Evolutionary conservation across 495 filamentous ascomycete species (phyloP), one percentile per base, ranked within the genome.

Genomic region (Hapsidospora chrysogenum): DNA sequence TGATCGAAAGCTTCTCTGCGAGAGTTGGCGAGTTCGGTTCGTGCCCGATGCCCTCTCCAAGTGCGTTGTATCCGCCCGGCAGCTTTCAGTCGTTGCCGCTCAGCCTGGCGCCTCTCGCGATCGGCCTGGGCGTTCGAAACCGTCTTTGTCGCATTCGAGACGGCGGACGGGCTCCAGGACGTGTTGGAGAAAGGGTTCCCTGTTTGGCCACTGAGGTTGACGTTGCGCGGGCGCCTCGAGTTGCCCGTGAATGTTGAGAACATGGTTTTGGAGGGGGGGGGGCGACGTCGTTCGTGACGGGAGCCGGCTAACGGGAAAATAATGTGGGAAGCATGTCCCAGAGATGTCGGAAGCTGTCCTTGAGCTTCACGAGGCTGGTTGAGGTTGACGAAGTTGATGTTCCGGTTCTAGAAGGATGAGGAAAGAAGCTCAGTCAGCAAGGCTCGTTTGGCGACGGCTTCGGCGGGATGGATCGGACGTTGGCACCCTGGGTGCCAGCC

Each of bases 191-290:
- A 83, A 18, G 81, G 76, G 55, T 89, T 83, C 37, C 55, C 62
- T 46, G 74, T 50, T 41, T 86, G 80, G 44, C 86, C 92, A 34
- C 83, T 87, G 39, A 97, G 77, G 54, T 97, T 93, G 43, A 97
- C 84, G 51, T 93, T 82, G 35, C 89, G 78, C 33, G 76, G 77
- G 37, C 78, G 79, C 44, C 85, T 75, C 45, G 85, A 78, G 60
- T 53, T 81, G 38, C 89, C 89, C 18, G 80, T 87, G 57, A 97
- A 97, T 26, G 76, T 79, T 37, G 76, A 75, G 55, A 87, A 92
- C 87, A 96, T 96, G 36, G 23, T 31, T n/a, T n/a, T n/a, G n/a
- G n/a, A n/a, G n/a, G n/a, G n/a, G n/a, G n/a, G n/a, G n/a, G n/a
- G n/a, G n/a, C n/a, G n/a, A n/a, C n/a, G n/a, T n/a, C n/a, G n/a